phyloP scores from a whole-genome alignment of 2,329 filamentous ascomycete genomes.

The Coniochaeta pulveracea region DNA sequence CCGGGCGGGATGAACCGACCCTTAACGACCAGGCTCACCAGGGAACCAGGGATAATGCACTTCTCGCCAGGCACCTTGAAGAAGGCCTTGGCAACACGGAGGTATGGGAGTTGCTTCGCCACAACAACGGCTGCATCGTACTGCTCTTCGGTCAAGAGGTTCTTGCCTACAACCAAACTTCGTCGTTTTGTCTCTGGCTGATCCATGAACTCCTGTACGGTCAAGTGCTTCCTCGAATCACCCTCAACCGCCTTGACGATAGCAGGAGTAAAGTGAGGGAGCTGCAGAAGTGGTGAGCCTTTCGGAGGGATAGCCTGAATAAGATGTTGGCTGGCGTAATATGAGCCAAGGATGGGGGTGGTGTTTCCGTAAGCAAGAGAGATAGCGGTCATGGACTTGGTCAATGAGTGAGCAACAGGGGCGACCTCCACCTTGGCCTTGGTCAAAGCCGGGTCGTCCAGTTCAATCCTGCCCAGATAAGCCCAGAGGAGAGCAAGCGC shows the following conservation, averaged over 20 bases:
- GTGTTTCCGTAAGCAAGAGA: slow-evolving; percentile 80
- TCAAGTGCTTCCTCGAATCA: slow-evolving; percentile 62
- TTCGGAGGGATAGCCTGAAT: slow-evolving; percentile 82
- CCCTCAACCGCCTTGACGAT: slow-evolving; percentile 60
- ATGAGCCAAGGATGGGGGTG: slow-evolving; percentile 69
- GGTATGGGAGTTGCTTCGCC: slow-evolving; percentile 71
- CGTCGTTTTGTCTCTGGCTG: slow-evolving; percentile 65
- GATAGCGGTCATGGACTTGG: slow-evolving; percentile 78
- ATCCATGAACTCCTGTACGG: slow-evolving; percentile 81
- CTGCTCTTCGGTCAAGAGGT: slow-evolving; percentile 62
- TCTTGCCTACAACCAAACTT: slow-evolving; percentile 56
- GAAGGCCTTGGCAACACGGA: slow-evolving; percentile 84
- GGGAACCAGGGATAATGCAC: slow-evolving; percentile 79
- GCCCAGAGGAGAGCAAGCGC: slow-evolving; percentile 87
- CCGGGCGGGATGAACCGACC: slow-evolving; percentile 87
- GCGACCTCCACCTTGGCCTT: slow-evolving; percentile 83
- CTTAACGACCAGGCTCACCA: slow-evolving; percentile 93
- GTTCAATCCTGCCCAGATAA: slow-evolving; percentile 79
- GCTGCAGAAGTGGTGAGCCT: slow-evolving; percentile 79
- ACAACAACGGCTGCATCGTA: slow-evolving; percentile 67
- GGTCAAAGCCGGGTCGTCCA: slow-evolving; percentile 67
- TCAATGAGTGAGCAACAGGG: slow-evolving; percentile 74
- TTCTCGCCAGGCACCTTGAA: slow-evolving; percentile 98
- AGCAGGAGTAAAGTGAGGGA: slow-evolving; percentile 70
- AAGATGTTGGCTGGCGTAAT: slow-evolving; percentile 71